A percentile compares a stretch with the other conserved stretches of the same genome.
Conservation (phyloP, 1,284 basidiomycete genomes). For the Ceratobasidium sp. region DNA sequence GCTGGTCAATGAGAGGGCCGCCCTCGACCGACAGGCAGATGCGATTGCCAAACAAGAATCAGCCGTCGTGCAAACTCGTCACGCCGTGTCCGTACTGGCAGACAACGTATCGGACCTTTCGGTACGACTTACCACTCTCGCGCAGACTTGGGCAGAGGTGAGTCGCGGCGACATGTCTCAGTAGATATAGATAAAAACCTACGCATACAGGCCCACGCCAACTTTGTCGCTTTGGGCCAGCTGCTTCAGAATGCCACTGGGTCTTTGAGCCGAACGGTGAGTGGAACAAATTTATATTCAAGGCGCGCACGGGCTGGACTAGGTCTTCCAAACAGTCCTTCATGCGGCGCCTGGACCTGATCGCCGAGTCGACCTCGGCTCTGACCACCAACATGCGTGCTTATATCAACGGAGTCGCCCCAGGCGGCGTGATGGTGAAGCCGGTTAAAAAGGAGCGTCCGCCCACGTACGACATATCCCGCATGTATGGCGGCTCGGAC, state of each 20-base stretch:
- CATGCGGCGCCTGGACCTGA: background rate
- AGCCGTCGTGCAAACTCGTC: background rate
- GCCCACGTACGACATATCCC: background rate
- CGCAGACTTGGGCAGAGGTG: slow-evolving; percentile 4
- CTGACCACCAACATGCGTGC: background rate
- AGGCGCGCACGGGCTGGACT: too few species aligned
- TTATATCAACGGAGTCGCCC: background rate
- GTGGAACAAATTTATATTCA: background rate
- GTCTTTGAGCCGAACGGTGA: background rate
- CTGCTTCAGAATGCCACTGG: background rate
- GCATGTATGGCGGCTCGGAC: background rate
- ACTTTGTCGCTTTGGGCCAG: background rate
- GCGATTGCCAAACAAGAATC: background rate
- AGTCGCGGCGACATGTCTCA: background rate
- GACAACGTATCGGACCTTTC: background rate
- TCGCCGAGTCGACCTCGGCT: background rate
- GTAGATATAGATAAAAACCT: too few species aligned
- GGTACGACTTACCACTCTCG: background rate
- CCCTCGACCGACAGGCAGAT: background rate
- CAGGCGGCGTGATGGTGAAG: background rate
- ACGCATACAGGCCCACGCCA: background rate
- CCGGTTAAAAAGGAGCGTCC: too few species aligned
- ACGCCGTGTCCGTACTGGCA: background rate
- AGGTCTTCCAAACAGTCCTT: background rate
- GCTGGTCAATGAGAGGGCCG: background rate